phyloP scores from a whole-genome alignment of 2,329 filamentous ascomycete genomes.

The Penicillium sp. region DNA sequence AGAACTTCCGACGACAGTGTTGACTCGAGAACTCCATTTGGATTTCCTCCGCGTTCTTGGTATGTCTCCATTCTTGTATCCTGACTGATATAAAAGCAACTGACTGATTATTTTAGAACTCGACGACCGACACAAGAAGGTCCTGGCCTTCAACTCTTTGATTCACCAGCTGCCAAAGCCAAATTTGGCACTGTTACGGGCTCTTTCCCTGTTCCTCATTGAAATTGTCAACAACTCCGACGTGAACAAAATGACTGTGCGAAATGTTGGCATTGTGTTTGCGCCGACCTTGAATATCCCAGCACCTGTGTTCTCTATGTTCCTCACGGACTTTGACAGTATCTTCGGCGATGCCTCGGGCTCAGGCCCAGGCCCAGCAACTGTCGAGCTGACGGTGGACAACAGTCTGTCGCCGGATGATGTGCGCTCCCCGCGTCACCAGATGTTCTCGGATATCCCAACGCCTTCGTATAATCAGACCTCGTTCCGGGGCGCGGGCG shows the following conservation, averaged over 20 bases:
- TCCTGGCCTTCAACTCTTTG: conserved; percentile 67
- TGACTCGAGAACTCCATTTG: conserved; percentile 83
- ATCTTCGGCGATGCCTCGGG: conserved; percentile 65
- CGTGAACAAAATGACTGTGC: conserved; percentile 95
- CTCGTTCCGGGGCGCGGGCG: conserved; percentile 40
- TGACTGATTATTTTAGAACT: conserved; percentile 51
- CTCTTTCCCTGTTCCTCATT: conserved; percentile 81
- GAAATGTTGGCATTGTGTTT: conserved; percentile 97
- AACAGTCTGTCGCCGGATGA: conserved; percentile 48
- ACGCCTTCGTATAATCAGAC: conserved; percentile 58
- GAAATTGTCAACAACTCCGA: conserved; percentile 86
- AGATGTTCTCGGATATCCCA: conserved; percentile 62
- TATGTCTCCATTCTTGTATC: conserved; percentile 30
- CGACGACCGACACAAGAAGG: conserved; percentile 66
- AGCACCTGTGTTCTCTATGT: conserved; percentile 85
- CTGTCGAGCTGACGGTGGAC: conserved; percentile 41
- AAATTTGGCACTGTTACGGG: conserved; percentile 75
- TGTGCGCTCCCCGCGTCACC: conserved; percentile 58
- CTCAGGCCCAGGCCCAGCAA: conserved; percentile 11
- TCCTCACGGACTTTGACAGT: conserved; percentile 79
- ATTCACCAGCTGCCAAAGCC: conserved; percentile 72
- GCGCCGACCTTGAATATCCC: conserved; percentile 96
- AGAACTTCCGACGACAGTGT: conserved; percentile 82
- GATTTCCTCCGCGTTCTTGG: conserved; percentile 77
- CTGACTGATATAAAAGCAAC: not conserved